A percentile compares a stretch with the other conserved stretches of the same genome.
phyloP scores from a whole-genome alignment of 805 yeast genomes.

The Sungouiozyma ichnusensis region DNA sequence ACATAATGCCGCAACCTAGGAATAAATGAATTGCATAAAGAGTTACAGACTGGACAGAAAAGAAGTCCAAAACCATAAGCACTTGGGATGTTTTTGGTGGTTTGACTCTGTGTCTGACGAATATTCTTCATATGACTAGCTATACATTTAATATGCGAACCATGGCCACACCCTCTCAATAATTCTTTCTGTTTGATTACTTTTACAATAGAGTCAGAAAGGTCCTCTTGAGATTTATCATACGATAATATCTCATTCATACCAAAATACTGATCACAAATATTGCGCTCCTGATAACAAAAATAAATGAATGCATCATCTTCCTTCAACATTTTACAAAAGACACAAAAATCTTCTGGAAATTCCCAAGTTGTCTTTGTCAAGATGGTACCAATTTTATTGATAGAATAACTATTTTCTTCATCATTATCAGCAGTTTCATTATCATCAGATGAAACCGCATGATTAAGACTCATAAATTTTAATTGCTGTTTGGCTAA shows the following conservation, averaged over 20 bases:
- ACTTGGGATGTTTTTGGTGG: slow-evolving; percentile 76
- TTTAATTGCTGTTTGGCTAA: slow-evolving; percentile 69
- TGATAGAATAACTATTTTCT: too few species aligned
- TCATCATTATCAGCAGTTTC: too few species aligned
- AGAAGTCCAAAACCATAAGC: slow-evolving; percentile 61
- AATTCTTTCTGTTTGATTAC: slow-evolving; percentile 9
- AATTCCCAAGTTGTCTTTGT: slow-evolving; percentile 10
- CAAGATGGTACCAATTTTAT: too few species aligned
- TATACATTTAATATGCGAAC: slow-evolving; percentile 78
- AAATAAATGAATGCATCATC: slow-evolving; percentile 24
- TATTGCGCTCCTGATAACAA: slow-evolving; percentile 21
- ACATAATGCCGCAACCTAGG: slow-evolving; percentile 38
- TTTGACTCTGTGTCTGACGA: slow-evolving; percentile 50
- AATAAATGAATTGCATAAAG: slow-evolving; percentile 71
- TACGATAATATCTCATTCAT: background rate
- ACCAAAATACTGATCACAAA: slow-evolving; percentile 13
- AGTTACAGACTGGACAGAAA: slow-evolving; percentile 84
- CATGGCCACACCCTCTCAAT: slow-evolving; percentile 74
- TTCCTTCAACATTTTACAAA: slow-evolving; percentile 25
- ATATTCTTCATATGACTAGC: slow-evolving; percentile 50
- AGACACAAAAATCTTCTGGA: slow-evolving; percentile 23
- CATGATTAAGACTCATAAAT: slow-evolving; percentile 50
- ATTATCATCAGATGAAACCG: slow-evolving; percentile 16
- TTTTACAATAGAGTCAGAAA: background rate
- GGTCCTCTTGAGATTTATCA: slow-evolving; percentile 4